phyloP scores from a whole-genome alignment of 1,284 basidiomycete genomes.

The Tilletia setariae region DNA sequence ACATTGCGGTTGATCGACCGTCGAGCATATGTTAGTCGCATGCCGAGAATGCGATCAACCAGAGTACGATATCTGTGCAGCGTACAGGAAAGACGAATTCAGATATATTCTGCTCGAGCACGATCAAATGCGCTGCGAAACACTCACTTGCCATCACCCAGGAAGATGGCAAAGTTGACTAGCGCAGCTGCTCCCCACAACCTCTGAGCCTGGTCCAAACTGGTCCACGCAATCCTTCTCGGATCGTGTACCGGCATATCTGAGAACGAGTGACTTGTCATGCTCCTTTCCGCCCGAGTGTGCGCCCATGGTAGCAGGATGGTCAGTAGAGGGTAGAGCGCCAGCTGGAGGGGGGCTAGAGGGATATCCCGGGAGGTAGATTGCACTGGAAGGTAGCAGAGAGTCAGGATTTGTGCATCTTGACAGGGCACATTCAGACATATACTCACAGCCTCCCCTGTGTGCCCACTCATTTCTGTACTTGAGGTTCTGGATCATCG shows the following conservation, averaged over 20 bases:
- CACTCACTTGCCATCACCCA: conserved; percentile 77
- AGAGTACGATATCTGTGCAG: conserved; percentile 74
- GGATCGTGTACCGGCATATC: conserved; percentile 58
- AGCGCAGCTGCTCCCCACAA: conserved; percentile 64
- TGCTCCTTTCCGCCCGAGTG: conserved; percentile 69
- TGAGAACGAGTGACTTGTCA: conserved; percentile 80
- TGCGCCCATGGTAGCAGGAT: conserved; percentile 76
- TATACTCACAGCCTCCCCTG: conserved; percentile 24
- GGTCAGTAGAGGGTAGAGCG: conserved; percentile 69
- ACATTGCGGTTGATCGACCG: conserved; percentile 74
- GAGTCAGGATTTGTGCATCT: background rate
- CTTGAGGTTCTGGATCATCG: conserved; percentile 78
- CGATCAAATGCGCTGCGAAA: background rate
- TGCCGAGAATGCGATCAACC: conserved; percentile 73
- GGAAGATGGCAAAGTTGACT: conserved; percentile 74
- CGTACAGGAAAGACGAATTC: background rate
- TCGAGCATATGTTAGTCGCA: conserved; percentile 74
- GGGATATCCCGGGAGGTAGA: conserved; percentile 43
- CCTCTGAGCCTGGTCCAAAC: conserved; percentile 68
- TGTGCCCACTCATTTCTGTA: conserved; percentile 55
- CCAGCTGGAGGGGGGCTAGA: conserved; percentile 35
- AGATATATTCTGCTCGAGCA: background rate
- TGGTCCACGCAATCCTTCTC: conserved; percentile 69
- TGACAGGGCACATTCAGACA: background rate
- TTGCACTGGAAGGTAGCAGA: conserved; percentile 21